Evolutionary conservation across 75 land plant genomes (phyloP).

Genomic region (Pinus taeda): DNA sequence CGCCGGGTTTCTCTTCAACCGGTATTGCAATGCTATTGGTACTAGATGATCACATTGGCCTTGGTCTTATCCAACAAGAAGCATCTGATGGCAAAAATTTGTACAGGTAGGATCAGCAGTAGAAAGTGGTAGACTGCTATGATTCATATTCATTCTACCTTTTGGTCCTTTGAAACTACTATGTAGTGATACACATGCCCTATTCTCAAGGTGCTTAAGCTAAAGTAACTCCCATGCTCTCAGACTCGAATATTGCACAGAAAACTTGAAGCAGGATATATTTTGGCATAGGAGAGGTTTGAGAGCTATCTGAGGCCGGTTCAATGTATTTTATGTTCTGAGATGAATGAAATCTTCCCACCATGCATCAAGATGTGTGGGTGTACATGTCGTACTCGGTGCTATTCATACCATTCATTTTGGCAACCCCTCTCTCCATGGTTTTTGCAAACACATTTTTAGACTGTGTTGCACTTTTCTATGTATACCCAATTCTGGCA

Average conservation of each 20-base stretch:
- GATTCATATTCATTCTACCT: conserved; percentile 1
- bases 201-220: background rate
- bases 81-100: background rate
- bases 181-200: background rate
- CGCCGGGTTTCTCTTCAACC: background rate
- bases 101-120: conserved; percentile 1
- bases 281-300: conserved; percentile 9
- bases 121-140: background rate
- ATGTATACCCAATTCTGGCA: background rate
- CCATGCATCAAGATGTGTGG: conserved; percentile 11
- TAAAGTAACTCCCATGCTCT: background rate
- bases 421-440: conserved; percentile 2
- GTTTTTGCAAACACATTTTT: background rate
- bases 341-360: conserved; percentile 8
- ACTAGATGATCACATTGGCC: background rate
- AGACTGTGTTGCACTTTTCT: background rate
- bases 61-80: conserved; percentile 1
- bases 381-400: conserved; percentile 3
- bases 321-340: conserved; percentile 10
- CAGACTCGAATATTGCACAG: conserved; percentile 3
- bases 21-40: background rate
- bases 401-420: conserved; percentile 6
- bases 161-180: background rate
- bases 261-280: conserved; percentile 2
- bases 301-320: background rate